Base-by-base conservation (phyloP, 148 eudicot genomes). In the Arbutus unedo region DNA sequence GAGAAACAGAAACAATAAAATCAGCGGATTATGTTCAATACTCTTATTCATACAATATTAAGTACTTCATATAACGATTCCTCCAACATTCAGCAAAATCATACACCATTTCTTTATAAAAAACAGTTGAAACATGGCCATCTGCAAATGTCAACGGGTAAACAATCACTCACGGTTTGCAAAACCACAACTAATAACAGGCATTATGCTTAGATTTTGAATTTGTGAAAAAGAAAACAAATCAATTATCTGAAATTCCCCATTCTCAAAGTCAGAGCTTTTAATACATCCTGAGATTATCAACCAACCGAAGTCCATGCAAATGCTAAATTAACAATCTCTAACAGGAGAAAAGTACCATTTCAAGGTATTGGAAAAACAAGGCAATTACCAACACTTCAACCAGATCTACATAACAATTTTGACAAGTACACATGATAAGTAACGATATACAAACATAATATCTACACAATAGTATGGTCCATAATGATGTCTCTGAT, bases 341-440 rank as follows among this genome's bases (percentile, higher is more conserved):
- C 47, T 4, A 41, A 8, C 15, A 6, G 79, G 47, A 53, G 38
- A 57, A 78, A 77, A 53, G 14, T 31, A 21, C 5, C 49, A 41
- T 78, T 19, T 57, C 54, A 60, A 55, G 50, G 18, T 15, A 2
- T 43, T 83, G 38, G 57, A 81, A 50, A 64, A 15, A 6, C 6
- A 62, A 82, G 57, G 47, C 14, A 25, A 82, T 43, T 55, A 45
- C 51, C 56, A 31, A 31, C 48, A 76, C 53, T 76, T 77, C 31
- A 18, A 66, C 67, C 81, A 77, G 81, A 78, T 83, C 81, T 68
- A 55, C 38, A 71, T 6, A 45, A 31, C 62, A 78, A 56, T 71
- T n/a, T 60, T 21, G 18, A 78, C 23, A 56, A 60, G 25, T n/a
- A 60, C 66, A 60, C 8, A 19, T 7, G 21, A 60, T 8, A 60